These are phyloP conservation scores for Vachellia collinsii DNA, from an alignment of 306 rosid genomes.

Conservation along the genomic window DNA sequence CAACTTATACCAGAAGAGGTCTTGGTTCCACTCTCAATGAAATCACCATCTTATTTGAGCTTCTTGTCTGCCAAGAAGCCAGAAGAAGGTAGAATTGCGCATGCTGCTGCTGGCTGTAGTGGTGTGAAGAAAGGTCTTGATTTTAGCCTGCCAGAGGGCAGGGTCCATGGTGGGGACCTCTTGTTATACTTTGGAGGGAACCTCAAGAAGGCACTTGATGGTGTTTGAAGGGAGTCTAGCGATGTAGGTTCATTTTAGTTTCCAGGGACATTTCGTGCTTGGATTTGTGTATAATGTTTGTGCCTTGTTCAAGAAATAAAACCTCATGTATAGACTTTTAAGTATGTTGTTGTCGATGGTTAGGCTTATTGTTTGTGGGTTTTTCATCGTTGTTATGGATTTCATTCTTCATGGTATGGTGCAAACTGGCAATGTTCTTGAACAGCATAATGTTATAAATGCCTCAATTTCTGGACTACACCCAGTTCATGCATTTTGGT, in stretches of 20 bases:
- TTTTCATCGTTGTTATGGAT: constrained; percentile 28
- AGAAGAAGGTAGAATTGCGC: constrained; percentile 45
- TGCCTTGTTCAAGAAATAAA: constrained; percentile 40
- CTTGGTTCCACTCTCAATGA: constrained; percentile 80
- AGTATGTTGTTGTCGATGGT: constrained; percentile 40
- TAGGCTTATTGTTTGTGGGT: constrained; percentile 49
- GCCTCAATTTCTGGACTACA: constrained; percentile 27
- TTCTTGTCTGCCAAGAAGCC: constrained; percentile 53
- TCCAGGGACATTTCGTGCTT: constrained; percentile 39
- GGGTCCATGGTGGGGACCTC: constrained; percentile 92
- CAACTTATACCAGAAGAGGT: constrained; percentile 81
- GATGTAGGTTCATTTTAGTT: constrained; percentile 50
- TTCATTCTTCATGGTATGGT: constrained; percentile 40
- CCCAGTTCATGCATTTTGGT: constrained; percentile 37
- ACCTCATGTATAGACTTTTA: constrained; percentile 37
- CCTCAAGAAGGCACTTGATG: constrained; percentile 67
- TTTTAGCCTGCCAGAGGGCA: constrained; percentile 74
- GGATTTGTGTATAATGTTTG: constrained; percentile 63
- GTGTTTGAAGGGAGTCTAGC: constrained; percentile 43
- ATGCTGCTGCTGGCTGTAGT: constrained; percentile 31
- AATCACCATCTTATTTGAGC: constrained; percentile 56
- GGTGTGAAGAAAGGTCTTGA: constrained; percentile 42
- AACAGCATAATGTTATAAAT: neutral
- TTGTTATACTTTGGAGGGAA: constrained; percentile 80
- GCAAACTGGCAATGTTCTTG: constrained; percentile 9